Conservation (phyloP, 768 basidiomycete genomes). For the Leccinum longicurvipes region DNA sequence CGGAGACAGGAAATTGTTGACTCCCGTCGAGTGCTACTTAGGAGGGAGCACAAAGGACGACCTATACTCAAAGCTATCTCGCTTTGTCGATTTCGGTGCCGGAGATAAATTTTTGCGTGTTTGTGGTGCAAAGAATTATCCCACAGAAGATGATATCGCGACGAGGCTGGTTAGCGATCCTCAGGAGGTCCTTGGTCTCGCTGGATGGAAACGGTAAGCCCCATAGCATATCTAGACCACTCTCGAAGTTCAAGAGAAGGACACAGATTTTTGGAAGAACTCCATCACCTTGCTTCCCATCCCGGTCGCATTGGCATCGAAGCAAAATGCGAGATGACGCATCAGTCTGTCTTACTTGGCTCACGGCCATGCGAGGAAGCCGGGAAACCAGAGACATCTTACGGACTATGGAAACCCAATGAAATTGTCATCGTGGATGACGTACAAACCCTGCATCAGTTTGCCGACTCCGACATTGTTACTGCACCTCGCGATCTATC, state of each 20-base stretch:
- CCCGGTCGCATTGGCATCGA: conserved; percentile 45
- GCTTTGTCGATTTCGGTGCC: conserved; percentile 81
- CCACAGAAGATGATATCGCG: conserved; percentile 76
- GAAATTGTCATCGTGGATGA: conserved; percentile 84
- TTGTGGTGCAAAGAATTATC: conserved; percentile 84
- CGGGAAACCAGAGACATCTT: conserved; percentile 50
- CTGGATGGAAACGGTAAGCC: conserved; percentile 51
- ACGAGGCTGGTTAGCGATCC: conserved; percentile 64
- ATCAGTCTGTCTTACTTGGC: conserved; percentile 65
- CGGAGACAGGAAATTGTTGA: conserved; percentile 38
- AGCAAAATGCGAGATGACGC: conserved; percentile 52
- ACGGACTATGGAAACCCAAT: conserved; percentile 60
- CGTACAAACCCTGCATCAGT: conserved; percentile 67
- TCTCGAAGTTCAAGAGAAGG: neutral
- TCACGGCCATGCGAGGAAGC: neutral
- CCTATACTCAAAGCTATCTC: conserved; percentile 78
- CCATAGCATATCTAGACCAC: neutral
- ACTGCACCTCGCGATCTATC: conserved; percentile 83
- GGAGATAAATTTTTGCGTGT: conserved; percentile 80
- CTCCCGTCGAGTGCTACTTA: conserved; percentile 68
- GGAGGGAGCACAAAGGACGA: conserved; percentile 44
- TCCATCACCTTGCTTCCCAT: conserved; percentile 79
- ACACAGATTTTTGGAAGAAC: conserved; percentile 68
- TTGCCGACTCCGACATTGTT: conserved; percentile 67
- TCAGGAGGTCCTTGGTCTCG: conserved; percentile 61